Conservation (phyloP, 805 yeast species). For the Kuraishia cidri region DNA sequence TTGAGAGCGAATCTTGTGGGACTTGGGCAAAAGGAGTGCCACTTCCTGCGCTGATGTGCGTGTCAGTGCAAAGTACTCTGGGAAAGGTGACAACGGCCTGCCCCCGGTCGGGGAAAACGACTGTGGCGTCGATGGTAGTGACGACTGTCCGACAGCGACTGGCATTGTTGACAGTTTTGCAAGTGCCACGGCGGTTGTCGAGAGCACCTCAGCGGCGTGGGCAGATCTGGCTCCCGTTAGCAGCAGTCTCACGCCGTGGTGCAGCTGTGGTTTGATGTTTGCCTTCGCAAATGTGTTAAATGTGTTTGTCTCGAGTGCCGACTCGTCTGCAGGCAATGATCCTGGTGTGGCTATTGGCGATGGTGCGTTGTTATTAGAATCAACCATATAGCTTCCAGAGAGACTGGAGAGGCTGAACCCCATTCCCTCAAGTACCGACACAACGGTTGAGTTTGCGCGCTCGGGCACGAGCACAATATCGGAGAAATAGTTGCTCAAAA, state of each 20-base stretch:
- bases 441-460: conserved; percentile 31
- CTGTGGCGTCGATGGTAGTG: neutral
- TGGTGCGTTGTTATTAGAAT: conserved; percentile 2
- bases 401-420: conserved; percentile 34
- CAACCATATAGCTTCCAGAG: conserved; percentile 29
- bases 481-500: conserved; percentile 53
- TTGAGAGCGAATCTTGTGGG: conserved; percentile 20
- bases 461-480: conserved; percentile 56
- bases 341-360: neutral
- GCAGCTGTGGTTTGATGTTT: conserved; percentile 34
- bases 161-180: conserved; percentile 6
- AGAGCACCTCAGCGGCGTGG: conserved; percentile 29
- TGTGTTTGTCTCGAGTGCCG: conserved; percentile 21
- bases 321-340: neutral
- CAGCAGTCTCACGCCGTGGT: conserved; percentile 28
- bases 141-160: neutral
- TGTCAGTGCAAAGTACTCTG: conserved; percentile 41
- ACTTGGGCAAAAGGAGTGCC: conserved; percentile 36
- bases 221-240: conserved; percentile 54
- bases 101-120: conserved; percentile 4
- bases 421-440: conserved; percentile 30
- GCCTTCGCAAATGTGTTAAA: conserved; percentile 25
- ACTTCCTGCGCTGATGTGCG: conserved; percentile 42
- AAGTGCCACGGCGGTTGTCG: conserved; percentile 30
- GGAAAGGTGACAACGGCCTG: conserved; percentile 15